A percentile compares a stretch with the other conserved stretches of the same genome.
These are phyloP conservation scores for Harringtonia aguacate DNA, from an alignment of 2,329 filamentous ascomycete species.

Conservation along the genomic window DNA sequence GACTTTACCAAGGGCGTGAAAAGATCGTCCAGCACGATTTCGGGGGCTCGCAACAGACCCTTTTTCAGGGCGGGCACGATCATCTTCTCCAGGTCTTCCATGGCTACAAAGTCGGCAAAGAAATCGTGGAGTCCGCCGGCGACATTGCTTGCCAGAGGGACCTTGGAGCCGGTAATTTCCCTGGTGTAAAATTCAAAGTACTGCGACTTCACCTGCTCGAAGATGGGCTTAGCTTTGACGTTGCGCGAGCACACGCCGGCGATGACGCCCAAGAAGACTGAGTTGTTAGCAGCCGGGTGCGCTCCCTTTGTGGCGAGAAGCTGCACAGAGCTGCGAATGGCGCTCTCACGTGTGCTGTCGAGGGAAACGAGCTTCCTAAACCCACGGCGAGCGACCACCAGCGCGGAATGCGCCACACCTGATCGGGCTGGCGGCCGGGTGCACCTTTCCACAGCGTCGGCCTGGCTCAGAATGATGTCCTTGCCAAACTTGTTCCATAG, in stretches of 20 bases:
- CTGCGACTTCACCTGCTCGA: conserved; percentile 57
- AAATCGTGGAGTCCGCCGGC: conserved; percentile 69
- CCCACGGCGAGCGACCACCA: conserved; percentile 68
- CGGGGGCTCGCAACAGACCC: conserved; percentile 76
- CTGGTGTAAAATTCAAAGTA: conserved; percentile 77
- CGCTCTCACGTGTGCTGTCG: conserved; percentile 45
- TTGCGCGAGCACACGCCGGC: conserved; percentile 77
- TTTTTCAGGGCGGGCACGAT: conserved; percentile 80
- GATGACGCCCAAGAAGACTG: conserved; percentile 71
- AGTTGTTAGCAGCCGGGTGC: conserved; percentile 56
- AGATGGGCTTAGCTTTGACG: conserved; percentile 44
- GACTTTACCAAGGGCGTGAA: conserved; percentile 62
- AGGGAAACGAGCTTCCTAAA: conserved; percentile 62
- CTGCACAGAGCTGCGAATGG: conserved; percentile 51
- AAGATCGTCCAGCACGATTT: conserved; percentile 74
- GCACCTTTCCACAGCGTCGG: conserved; percentile 68
- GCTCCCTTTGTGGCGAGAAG: conserved; percentile 58
- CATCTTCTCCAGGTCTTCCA: conserved; percentile 65
- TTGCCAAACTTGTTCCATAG: conserved; percentile 54
- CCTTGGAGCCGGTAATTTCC: conserved; percentile 74
- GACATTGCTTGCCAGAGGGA: conserved; percentile 58
- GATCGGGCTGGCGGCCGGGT: conserved; percentile 52
- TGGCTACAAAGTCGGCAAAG: conserved; percentile 62
- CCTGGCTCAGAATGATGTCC: conserved; percentile 58
- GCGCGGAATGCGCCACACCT: conserved; percentile 60